Evolutionary conservation across 1,284 basidiomycete species (phyloP).

Genomic region (Leccinum angustisporum): DNA sequence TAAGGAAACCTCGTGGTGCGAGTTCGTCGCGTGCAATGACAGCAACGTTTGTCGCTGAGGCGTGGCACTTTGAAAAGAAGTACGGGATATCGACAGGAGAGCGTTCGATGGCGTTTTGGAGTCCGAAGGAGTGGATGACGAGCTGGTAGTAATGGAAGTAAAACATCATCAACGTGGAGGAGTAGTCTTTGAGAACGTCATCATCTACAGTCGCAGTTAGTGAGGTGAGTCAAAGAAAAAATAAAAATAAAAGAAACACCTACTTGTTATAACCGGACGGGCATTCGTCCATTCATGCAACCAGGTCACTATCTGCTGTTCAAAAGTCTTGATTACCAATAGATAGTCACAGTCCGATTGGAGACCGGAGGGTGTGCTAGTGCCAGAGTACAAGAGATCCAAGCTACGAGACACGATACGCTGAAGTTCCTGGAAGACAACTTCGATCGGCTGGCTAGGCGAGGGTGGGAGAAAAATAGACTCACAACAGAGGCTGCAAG

Average conservation of each 20-base stretch:
- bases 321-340: conserved; percentile 79
- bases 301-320: conserved; percentile 77
- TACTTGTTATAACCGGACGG: conserved; percentile 22
- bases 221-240: conserved; percentile 2
- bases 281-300: conserved; percentile 56
- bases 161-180: conserved; percentile 61
- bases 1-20: conserved; percentile 73
- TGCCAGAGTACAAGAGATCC: conserved; percentile 88
- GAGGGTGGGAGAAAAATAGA: conserved; percentile 17
- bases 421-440: conserved; percentile 68
- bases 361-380: conserved; percentile 78
- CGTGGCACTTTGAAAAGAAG: conserved; percentile 84
- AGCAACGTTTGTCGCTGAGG: conserved; percentile 70
- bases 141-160: conserved; percentile 85
- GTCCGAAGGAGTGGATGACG: conserved; percentile 90
- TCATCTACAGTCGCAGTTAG: conserved; percentile 23
- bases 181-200: conserved; percentile 45
- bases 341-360: conserved; percentile 88
- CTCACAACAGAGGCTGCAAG: conserved; percentile 72
- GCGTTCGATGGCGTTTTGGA: conserved; percentile 89
- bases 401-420: conserved; percentile 86
- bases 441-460: conserved; percentile 2
- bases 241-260: conserved; percentile 4
- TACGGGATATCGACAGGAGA: conserved; percentile 75
- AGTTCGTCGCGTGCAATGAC: conserved; percentile 74